phyloP scores from a whole-genome alignment of 2,329 filamentous ascomycete species.

The Amesomyces nigricolor region DNA sequence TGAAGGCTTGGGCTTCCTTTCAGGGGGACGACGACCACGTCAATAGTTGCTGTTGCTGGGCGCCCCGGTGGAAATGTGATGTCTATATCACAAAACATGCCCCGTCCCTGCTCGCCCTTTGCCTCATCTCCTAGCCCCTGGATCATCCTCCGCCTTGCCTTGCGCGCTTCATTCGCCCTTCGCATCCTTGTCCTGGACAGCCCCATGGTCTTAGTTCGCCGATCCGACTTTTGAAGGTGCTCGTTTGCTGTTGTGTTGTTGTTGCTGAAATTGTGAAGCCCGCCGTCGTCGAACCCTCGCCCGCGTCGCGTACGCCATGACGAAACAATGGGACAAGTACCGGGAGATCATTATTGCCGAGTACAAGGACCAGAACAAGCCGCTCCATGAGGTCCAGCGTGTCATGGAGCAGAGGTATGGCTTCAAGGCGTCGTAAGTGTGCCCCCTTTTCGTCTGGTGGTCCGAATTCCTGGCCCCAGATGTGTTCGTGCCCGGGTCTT shows the following conservation, averaged over 20 bases:
- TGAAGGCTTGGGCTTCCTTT: not conserved
- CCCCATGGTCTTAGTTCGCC: not conserved
- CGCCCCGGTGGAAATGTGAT: not conserved
- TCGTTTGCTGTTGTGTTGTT: not conserved
- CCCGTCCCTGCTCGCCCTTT: not conserved
- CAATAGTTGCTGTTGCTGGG: not conserved
- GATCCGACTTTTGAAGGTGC: not conserved
- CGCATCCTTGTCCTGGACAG: not conserved
- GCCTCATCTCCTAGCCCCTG: not conserved
- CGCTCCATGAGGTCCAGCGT: constrained; percentile 37
- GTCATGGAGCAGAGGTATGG: constrained; percentile 37
- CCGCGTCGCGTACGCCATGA: constrained; percentile 33
- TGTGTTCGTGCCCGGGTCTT: not conserved
- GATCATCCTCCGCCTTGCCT: constrained; percentile 1
- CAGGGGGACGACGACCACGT: not conserved
- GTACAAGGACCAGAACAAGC: constrained; percentile 38
- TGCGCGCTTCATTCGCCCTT: not conserved
- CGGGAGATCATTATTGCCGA: constrained; percentile 34
- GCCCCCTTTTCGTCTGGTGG: not conserved
- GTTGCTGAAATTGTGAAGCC: not conserved
- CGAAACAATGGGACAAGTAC: constrained; percentile 40
- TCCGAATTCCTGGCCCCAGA: not conserved
- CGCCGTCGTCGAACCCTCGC: not conserved
- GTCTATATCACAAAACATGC: constrained; percentile 6
- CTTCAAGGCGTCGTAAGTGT: constrained; percentile 40